phyloP scores from a whole-genome alignment of 768 basidiomycete genomes.

The Termitomyces sp. region DNA sequence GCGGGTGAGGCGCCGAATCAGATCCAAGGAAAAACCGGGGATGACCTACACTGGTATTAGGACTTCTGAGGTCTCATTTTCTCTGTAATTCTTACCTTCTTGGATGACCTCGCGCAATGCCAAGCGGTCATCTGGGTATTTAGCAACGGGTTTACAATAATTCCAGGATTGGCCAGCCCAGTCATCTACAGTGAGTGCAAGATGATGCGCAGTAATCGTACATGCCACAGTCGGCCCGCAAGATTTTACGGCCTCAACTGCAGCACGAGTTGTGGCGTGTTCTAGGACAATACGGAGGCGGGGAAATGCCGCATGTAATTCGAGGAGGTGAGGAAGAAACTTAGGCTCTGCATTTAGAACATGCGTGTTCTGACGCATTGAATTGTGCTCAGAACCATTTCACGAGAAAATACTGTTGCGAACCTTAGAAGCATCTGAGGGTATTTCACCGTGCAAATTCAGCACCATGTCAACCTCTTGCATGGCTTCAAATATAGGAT shows the following conservation, averaged over 20 bases:
- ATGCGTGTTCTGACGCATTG: slow-evolving; percentile 64
- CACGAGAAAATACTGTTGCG: slow-evolving; percentile 21
- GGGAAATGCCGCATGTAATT: slow-evolving; percentile 82
- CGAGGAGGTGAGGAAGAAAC: slow-evolving; percentile 84
- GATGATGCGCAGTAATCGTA: slow-evolving; percentile 96
- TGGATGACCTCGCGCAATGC: slow-evolving; percentile 75
- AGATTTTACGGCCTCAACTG: slow-evolving; percentile 79
- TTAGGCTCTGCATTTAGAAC: slow-evolving; percentile 88
- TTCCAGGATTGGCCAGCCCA: slow-evolving; percentile 95
- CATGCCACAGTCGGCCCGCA: slow-evolving; percentile 85
- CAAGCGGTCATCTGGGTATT: slow-evolving; percentile 86
- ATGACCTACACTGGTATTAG: slow-evolving; percentile 49
- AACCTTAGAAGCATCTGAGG: slow-evolving; percentile 68
- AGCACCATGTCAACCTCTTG: slow-evolving; percentile 90
- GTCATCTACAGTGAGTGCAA: slow-evolving; percentile 90
- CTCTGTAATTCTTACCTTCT: slow-evolving; percentile 46
- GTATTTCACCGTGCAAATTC: slow-evolving; percentile 96
- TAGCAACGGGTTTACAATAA: slow-evolving; percentile 98
- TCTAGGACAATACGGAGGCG: slow-evolving; percentile 92
- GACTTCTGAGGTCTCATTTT: background rate
- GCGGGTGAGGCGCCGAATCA: slow-evolving; percentile 92
- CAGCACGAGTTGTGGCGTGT: slow-evolving; percentile 91
- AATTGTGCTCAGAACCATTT: background rate
- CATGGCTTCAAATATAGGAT: slow-evolving; percentile 92
- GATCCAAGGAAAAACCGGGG: slow-evolving; percentile 96